Evolutionary conservation across 768 basidiomycete species (phyloP), one percentile per base, ranked within the genome.

Genomic region (Tricholoma bakamatsutake): DNA sequence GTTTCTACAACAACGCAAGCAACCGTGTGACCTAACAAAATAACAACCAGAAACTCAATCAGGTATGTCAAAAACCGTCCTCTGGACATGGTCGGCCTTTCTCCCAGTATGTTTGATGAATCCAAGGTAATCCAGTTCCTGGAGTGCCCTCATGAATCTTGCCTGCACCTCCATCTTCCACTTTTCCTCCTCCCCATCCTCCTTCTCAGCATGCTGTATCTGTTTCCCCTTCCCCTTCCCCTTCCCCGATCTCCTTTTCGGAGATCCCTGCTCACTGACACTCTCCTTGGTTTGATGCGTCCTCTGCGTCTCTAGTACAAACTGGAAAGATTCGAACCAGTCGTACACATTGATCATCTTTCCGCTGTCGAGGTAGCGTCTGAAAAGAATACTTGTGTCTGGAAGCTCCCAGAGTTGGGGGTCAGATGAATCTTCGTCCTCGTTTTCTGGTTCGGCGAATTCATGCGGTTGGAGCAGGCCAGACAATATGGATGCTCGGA

Each of bases 281-380:
- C n/a, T 24, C 30, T 58, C 48, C 30, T 57, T 56, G 53, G 61
- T 62, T 11, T 67, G 53, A 12, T 70, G 61, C 57, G 63, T 51
- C n/a, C 70, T 65, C 69, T 88, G 88, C 1, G 70, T 71, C 65
- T 90, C 88, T 52, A 93, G 68, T 31, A 81, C 85, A 18, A 75
- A 67, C 31, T 80, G 76, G 67, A 93, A 94, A 21, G 86, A 80
- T 61, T 89, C 84, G 63, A 84, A 92, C 92, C 90, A 93, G 67
- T 94, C 92, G 66, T 88, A 92, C 2, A 91, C 79, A 64, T 93
- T 93, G 69, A 93, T 82, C 81, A 88, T 80, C 70, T 79, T 85
- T 45, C 88, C 89, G 47, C 87, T 87, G 62, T 91, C 85, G 42
- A 85, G 75, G 69, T 91, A 93, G 18, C 89, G 78, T 47, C 73